Evolutionary conservation across 2,329 filamentous ascomycete species (phyloP), one percentile per base, ranked within the genome.

Genomic region (Venturia asperata): DNA sequence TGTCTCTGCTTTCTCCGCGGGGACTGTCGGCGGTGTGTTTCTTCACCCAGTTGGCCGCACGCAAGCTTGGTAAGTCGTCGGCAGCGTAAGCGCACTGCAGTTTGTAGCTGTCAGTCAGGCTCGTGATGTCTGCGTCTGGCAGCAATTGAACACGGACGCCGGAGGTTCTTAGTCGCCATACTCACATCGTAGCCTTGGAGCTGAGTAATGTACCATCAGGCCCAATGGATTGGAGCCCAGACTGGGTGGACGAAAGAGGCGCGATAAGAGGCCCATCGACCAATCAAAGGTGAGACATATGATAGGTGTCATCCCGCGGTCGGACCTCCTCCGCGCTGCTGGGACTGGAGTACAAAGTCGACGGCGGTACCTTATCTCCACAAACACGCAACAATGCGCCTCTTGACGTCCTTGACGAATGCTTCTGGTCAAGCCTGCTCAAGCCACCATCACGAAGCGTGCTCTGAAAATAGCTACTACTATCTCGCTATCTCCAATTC

Each of bases 171-270:
- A 17, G 17, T n/a, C 6, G 30, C 30, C 52, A 58, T 58, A 5
- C 17, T 34, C 19, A n/a, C 30, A 58, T 5, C 52, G 17, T 15
- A 1, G 4, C 11, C 27, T 10, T 34, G 6, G 19, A 37, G 52
- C 52, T 58, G 52, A 58, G 30, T 58, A 58, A 58, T 56, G 30
- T 37, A n/a, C 52, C 34, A 34, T 37, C 27, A 34, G 24, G 27
- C 49, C 52, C 52, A 37, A 37, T 58, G 52, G 52, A 37, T 30
- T 58, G 52, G 52, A 58, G 52, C 52, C 27, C 52, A 56, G 52
- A 56, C 52, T 56, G 52, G 19, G 5, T 9, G 30, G 11, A 19
- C 17, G 30, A 37, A 37, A 37, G 19, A 58, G 30, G 30, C 52
- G 52, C 52, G 52, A 58, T 58, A 58, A 58, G 52, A 19, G 17